A percentile compares a stretch with the other conserved stretches of the same genome.
Conservation (phyloP, 2,329 filamentous ascomycete genomes). For the Teratosphaeria nubilosa region DNA sequence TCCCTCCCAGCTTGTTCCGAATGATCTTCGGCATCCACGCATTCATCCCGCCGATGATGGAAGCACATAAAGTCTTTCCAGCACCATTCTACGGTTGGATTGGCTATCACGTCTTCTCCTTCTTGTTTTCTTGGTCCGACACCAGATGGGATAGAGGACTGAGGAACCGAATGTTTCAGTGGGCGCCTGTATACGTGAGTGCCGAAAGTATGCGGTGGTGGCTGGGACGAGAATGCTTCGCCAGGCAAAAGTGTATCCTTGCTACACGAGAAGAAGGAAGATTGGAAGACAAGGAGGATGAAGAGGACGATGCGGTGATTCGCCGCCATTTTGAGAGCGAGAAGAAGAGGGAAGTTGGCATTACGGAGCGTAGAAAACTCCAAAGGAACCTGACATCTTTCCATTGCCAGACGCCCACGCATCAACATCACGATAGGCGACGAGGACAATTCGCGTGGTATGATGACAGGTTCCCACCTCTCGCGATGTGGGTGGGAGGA, state of each 20-base stretch:
- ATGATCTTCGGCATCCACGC: slow-evolving; percentile 83
- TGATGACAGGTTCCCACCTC: slow-evolving; percentile 63
- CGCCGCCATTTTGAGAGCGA: slow-evolving; percentile 23
- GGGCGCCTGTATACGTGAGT: slow-evolving; percentile 81
- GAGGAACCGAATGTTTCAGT: slow-evolving; percentile 78
- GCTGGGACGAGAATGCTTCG: slow-evolving; percentile 80
- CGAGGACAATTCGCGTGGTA: slow-evolving; percentile 61
- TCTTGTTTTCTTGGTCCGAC: slow-evolving; percentile 83
- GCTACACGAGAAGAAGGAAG: slow-evolving; percentile 62
- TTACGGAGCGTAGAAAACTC: slow-evolving; percentile 18
- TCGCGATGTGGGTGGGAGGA: slow-evolving; percentile 82
- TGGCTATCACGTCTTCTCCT: slow-evolving; percentile 82
- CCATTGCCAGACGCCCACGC: slow-evolving; percentile 20
- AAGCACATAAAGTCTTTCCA: slow-evolving; percentile 59
- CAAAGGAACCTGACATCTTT: slow-evolving; percentile 22
- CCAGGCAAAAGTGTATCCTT: slow-evolving; percentile 75
- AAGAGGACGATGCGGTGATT: slow-evolving; percentile 30
- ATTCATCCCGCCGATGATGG: slow-evolving; percentile 91
- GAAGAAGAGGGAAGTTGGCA: slow-evolving; percentile 16
- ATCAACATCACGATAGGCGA: slow-evolving; percentile 18
- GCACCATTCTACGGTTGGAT: slow-evolving; percentile 64
- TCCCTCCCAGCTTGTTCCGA: slow-evolving; percentile 66
- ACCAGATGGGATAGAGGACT: slow-evolving; percentile 72
- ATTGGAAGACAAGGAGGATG: slow-evolving; percentile 47
- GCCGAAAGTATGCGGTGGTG: slow-evolving; percentile 92